Percentiles rank a stretch among this genome's conserved stretches.
phyloP scores from a whole-genome alignment of 495 filamentous ascomycete species.

The Penicillium bovifimosum region DNA sequence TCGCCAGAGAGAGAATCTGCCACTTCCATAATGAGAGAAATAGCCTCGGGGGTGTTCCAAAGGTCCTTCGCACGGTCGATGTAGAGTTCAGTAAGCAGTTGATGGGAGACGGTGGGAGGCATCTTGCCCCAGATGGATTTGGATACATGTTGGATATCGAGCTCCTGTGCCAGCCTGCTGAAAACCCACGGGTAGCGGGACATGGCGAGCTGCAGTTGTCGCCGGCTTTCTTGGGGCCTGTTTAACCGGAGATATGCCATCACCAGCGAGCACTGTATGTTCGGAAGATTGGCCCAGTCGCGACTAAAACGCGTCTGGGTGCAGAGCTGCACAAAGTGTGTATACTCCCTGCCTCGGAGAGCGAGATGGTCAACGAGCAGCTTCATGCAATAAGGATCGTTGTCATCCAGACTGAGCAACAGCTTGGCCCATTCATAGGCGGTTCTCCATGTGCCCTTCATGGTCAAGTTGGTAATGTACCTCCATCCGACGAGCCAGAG shows the following conservation, averaged over 20 bases:
- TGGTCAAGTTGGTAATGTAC: slow-evolving; percentile 74
- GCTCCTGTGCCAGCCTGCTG: slow-evolving; percentile 65
- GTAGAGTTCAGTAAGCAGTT: slow-evolving; percentile 73
- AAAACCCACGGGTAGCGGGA: slow-evolving; percentile 76
- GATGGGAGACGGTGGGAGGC: slow-evolving; percentile 61
- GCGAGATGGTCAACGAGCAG: slow-evolving; percentile 78
- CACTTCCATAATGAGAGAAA: slow-evolving; percentile 64
- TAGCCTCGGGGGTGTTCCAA: slow-evolving; percentile 78
- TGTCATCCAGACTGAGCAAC: slow-evolving; percentile 66
- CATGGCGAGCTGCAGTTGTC: slow-evolving; percentile 60
- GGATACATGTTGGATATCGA: slow-evolving; percentile 67
- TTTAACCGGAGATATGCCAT: slow-evolving; percentile 68
- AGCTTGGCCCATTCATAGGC: slow-evolving; percentile 91
- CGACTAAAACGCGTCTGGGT: slow-evolving; percentile 50
- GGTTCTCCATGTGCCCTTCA: slow-evolving; percentile 91
- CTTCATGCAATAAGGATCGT: slow-evolving; percentile 76
- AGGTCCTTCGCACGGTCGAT: slow-evolving; percentile 74
- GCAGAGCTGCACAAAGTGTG: slow-evolving; percentile 68
- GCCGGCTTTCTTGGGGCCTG: slow-evolving; percentile 57
- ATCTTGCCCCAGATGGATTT: slow-evolving; percentile 74
- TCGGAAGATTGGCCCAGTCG: slow-evolving; percentile 47
- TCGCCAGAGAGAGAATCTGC: slow-evolving; percentile 49
- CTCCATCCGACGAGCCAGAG: slow-evolving; percentile 87
- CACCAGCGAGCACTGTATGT: slow-evolving; percentile 66
- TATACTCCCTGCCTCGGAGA: slow-evolving; percentile 68